These are phyloP conservation scores for Lagerstroemia speciosa DNA, from an alignment of 345 rosid species.

Conservation along the genomic window DNA sequence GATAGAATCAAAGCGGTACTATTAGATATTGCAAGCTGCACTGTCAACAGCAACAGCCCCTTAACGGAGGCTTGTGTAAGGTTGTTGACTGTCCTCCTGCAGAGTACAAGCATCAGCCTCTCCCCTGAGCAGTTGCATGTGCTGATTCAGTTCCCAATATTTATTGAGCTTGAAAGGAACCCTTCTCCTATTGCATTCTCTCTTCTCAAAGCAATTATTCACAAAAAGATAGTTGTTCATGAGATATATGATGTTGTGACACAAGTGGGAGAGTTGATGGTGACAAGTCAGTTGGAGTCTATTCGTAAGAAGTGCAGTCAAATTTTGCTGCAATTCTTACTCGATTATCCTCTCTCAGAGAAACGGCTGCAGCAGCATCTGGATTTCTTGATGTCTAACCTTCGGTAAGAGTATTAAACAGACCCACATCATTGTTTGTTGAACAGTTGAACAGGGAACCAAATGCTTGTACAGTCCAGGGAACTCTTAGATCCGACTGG, in stretches of 20 bases:
- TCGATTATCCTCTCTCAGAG: slow-evolving; percentile 55
- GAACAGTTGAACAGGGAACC: background rate
- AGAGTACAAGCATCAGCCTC: slow-evolving; percentile 44
- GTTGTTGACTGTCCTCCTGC: slow-evolving; percentile 68
- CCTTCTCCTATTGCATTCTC: slow-evolving; percentile 59
- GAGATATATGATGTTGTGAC: slow-evolving; percentile 70
- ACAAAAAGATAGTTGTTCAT: slow-evolving; percentile 68
- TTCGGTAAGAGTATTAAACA: slow-evolving; percentile 45
- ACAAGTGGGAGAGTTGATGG: slow-evolving; percentile 70
- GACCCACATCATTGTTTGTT: background rate
- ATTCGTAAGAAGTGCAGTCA: slow-evolving; percentile 71
- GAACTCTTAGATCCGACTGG: background rate
- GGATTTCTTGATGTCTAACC: slow-evolving; percentile 49
- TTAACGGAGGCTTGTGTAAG: slow-evolving; percentile 71
- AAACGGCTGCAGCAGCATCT: slow-evolving; percentile 59
- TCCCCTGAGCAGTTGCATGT: slow-evolving; percentile 61
- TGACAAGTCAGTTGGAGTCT: slow-evolving; percentile 62
- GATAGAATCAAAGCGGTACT: slow-evolving; percentile 65
- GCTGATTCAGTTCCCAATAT: slow-evolving; percentile 70
- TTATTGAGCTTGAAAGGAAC: slow-evolving; percentile 71
- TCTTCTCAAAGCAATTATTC: slow-evolving; percentile 69
- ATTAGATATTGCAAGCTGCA: slow-evolving; percentile 59
- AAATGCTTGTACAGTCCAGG: background rate
- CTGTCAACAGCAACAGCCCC: slow-evolving; percentile 43
- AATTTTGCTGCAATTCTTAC: slow-evolving; percentile 66